Conservation (phyloP, 129 eudicot genomes). For the Scalesia atractyloides region DNA sequence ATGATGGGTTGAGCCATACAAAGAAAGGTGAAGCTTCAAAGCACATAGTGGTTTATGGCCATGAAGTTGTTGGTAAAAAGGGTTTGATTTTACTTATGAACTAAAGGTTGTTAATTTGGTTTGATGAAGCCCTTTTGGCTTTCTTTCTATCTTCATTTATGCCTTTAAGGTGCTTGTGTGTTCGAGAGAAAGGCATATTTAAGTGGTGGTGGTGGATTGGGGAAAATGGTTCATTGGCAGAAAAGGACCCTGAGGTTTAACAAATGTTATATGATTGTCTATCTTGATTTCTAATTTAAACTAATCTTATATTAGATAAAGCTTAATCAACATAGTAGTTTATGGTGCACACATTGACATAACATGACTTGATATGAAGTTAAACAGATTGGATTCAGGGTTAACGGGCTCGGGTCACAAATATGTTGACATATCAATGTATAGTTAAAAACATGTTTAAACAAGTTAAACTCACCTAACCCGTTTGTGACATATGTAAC, state of each 20-base stretch:
- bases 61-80: constrained; percentile 25
- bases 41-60: constrained; percentile 51
- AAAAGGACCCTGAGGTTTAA: constrained; percentile 9
- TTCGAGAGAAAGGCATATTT: constrained; percentile 28
- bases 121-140: constrained; percentile 31
- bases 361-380: neutral
- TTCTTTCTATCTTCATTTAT: constrained; percentile 32
- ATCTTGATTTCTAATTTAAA: neutral
- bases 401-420: neutral
- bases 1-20: constrained; percentile 70
- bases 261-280: neutral
- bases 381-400: neutral
- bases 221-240: constrained; percentile 11
- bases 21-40: constrained; percentile 57
- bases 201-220: constrained; percentile 35
- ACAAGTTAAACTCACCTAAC: neutral
- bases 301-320: neutral
- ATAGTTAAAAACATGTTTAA: neutral
- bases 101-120: constrained; percentile 27
- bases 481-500: neutral
- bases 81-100: constrained; percentile 41
- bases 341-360: neutral
- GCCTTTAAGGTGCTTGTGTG: constrained; percentile 38
- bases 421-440: neutral
- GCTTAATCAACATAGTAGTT: neutral